phyloP scores from a whole-genome alignment of 164 flowering plant species.

The Vitis amurensis region DNA sequence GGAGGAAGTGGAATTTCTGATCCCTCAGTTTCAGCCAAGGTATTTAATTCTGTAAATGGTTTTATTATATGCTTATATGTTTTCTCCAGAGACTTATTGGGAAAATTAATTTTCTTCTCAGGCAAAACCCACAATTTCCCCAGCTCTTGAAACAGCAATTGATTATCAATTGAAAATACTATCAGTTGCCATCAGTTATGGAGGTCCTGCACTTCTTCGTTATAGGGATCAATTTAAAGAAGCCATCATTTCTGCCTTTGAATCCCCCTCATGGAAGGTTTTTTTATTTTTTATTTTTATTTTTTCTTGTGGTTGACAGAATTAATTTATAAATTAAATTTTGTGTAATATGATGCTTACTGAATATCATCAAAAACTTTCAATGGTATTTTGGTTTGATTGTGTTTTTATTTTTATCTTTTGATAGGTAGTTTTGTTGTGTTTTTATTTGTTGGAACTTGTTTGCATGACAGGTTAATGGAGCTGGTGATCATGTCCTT shows the following conservation, averaged over 20 bases:
- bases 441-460: not conserved
- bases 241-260: conserved; percentile 73
- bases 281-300: conserved; percentile 2
- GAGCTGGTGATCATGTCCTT: conserved; percentile 91
- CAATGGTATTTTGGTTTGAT: not conserved
- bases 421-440: not conserved
- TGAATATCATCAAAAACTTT: not conserved
- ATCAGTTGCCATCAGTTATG: conserved; percentile 89
- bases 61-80: conserved; percentile 1
- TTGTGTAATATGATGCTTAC: not conserved
- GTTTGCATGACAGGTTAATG: conserved; percentile 63
- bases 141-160: conserved; percentile 89
- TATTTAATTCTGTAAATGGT: conserved; percentile 18
- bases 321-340: not conserved
- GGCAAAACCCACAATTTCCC: conserved; percentile 76
- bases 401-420: not conserved
- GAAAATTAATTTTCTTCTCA: conserved; percentile 24
- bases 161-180: conserved; percentile 85
- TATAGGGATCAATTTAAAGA: conserved; percentile 75
- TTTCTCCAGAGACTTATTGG: conserved; percentile 2
- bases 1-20: conserved; percentile 60
- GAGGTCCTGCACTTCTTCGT: conserved; percentile 73
- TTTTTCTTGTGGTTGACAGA: not conserved
- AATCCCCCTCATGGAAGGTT: conserved; percentile 99
- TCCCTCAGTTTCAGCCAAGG: conserved; percentile 54